Conservation (phyloP, 805 yeast species). For the Candida railenensis region DNA sequence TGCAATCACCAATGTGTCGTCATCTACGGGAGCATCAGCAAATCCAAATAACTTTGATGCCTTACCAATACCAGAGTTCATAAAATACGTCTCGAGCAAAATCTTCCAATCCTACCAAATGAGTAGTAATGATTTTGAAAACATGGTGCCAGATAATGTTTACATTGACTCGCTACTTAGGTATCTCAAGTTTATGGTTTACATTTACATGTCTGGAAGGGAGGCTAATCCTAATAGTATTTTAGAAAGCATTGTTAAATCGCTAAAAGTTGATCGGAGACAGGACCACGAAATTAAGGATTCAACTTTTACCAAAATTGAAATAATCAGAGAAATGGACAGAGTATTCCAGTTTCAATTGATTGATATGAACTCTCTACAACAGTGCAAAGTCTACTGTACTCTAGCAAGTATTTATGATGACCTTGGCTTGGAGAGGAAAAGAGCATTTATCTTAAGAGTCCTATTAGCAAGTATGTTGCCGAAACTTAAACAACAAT, state of each 20-base stretch:
- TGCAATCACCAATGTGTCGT: conserved; percentile 10
- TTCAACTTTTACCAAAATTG: conserved; percentile 26
- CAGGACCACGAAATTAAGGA: conserved; percentile 1
- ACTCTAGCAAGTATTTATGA: conserved; percentile 65
- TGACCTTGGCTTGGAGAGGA: conserved; percentile 60
- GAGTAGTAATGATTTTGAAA: conserved; percentile 61
- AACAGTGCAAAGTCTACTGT: conserved; percentile 63
- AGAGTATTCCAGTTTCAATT: conserved; percentile 35
- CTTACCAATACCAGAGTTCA: conserved; percentile 31
- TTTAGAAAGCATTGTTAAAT: conserved; percentile 42
- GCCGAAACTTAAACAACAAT: conserved; percentile 31
- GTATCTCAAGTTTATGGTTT: conserved; percentile 57
- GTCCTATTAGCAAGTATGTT: conserved; percentile 55
- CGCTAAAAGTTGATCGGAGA: conserved; percentile 8
- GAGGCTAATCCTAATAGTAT: conserved; percentile 39
- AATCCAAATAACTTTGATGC: conserved; percentile 16
- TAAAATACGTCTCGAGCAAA: conserved; percentile 27
- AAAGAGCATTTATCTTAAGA: conserved; percentile 66
- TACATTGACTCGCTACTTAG: conserved; percentile 72
- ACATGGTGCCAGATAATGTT: conserved; percentile 78
- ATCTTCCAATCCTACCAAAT: conserved; percentile 29
- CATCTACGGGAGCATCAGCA: conserved; percentile 13
- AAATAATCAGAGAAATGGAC: conserved; percentile 42
- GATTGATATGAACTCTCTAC: conserved; percentile 24
- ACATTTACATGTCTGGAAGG: conserved; percentile 48